phyloP scores from a whole-genome alignment of 176 grass and related monocot species.

The Paspalum notatum region DNA sequence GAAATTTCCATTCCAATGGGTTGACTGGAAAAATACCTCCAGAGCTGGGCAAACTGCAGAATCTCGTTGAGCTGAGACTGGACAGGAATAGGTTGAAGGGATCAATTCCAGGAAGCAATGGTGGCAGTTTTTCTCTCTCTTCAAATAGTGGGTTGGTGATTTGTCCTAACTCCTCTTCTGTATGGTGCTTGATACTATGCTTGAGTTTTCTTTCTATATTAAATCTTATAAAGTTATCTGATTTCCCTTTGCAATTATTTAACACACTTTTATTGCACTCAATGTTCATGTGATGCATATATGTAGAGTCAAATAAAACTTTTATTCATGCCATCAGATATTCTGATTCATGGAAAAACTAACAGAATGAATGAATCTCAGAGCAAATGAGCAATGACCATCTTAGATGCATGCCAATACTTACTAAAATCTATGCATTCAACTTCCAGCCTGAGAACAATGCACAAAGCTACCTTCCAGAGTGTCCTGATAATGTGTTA shows the following conservation, averaged over 20 bases:
- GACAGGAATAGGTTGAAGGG: slow-evolving; percentile 89
- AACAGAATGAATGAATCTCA: not conserved
- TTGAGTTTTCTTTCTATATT: not conserved
- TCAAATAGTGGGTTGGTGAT: slow-evolving; percentile 57
- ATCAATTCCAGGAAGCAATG: slow-evolving; percentile 63
- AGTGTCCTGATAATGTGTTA: slow-evolving; percentile 14
- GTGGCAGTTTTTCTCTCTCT: slow-evolving; percentile 55
- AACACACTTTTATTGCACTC: not conserved
- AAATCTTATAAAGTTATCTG: not conserved
- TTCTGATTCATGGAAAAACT: not conserved
- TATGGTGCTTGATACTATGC: not conserved
- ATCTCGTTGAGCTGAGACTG: slow-evolving; percentile 79
- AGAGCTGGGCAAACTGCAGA: slow-evolving; percentile 70
- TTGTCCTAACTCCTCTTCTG: not conserved
- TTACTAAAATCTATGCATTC: not conserved
- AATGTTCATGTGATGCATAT: not conserved
- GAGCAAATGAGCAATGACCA: not conserved
- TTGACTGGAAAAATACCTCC: slow-evolving; percentile 78
- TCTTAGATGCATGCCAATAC: not conserved
- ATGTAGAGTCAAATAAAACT: not conserved
- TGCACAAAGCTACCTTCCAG: not conserved
- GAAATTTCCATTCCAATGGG: slow-evolving; percentile 88
- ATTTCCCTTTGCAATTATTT: not conserved
- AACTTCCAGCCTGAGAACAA: not conserved
- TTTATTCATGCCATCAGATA: not conserved